phyloP scores from a whole-genome alignment of 495 filamentous ascomycete species.

The Cudoniella acicularis region DNA sequence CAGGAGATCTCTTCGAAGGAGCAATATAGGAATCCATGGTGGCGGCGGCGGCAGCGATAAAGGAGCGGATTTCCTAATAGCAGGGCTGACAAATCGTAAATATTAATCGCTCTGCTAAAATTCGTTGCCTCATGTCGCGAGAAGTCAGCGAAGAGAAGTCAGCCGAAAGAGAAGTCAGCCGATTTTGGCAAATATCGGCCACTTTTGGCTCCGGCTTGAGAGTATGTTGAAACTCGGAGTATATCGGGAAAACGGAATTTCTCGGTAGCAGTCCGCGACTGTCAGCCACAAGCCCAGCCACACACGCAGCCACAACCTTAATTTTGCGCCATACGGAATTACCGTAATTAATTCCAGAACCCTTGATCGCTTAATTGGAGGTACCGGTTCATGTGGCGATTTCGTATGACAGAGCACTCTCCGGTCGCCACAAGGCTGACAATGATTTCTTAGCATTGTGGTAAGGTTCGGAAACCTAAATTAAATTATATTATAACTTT shows the following conservation, averaged over 20 bases:
- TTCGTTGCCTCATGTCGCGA: too few species aligned
- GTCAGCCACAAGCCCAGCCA: background rate
- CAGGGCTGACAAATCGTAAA: background rate
- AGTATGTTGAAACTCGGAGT: constrained; percentile 5
- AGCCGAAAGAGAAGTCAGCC: constrained; percentile 1
- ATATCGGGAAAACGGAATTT: constrained; percentile 2
- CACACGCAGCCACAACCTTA: background rate
- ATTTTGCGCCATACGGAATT: background rate
- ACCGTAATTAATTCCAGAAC: background rate
- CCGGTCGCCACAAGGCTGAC: too few species aligned
- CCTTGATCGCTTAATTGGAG: constrained; percentile 13
- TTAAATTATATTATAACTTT: constrained; percentile 25
- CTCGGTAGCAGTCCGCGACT: background rate
- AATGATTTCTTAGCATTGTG: too few species aligned
- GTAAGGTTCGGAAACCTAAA: constrained; percentile 25
- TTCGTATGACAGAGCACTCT: too few species aligned
- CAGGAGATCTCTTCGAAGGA: constrained; percentile 18
- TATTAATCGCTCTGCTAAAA: background rate
- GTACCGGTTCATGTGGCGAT: constrained; percentile 8
- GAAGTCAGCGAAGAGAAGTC: too few species aligned
- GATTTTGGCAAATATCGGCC: constrained; percentile 19
- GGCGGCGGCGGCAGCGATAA: constrained; percentile 10
- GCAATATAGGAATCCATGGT: constrained; percentile 21
- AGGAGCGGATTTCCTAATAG: background rate
- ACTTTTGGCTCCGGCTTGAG: constrained; percentile 18